Base-by-base conservation (phyloP, 129 eudicot genomes). In the Dittrichia graveolens region DNA sequence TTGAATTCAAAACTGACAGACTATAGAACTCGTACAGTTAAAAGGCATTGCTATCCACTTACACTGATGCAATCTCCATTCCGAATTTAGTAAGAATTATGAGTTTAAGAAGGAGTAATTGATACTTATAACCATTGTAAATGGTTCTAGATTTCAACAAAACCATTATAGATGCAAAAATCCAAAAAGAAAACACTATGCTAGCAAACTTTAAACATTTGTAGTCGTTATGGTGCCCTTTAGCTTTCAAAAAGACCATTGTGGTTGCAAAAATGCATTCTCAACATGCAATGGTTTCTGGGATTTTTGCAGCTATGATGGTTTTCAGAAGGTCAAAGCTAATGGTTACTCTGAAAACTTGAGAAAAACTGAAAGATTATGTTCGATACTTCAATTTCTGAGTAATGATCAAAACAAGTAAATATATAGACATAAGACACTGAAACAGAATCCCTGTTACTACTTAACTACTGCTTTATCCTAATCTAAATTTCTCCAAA, bases 101-200 rank as follows among this genome's bases (percentile, higher is more conserved):
- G 24, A 60, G 45, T 12, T 37, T 60, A 15, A 60, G 42, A 60
- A 24, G 5, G 39, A 56, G 7, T 14, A 61, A 37, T 11, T 15
- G 35, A n/a, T 35, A 24, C 9, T 63, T 41, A 62, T 43, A 62
- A 62, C n/a, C 68, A 62, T 62, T 62, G 35, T 62, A n/a, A n/a
- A n/a, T n/a, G n/a, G n/a, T n/a, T n/a, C n/a, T n/a, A 62, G 34
- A 3, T 54, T 18, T 6, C 48, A 44, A 44, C 7, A 44, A 44
- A 6, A 44, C 48, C 48, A 16, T 14, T 53, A 7, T 53, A 53
- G 58, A 14, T n/a, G 58, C 58, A n/a, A n/a, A 13, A 13, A 53
- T 52, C 58, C 6, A 7, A 6, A 15, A 43, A 43, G 47, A 14
- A 54, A 4, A 54, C 35, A 54, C 19, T 54, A 54, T 16, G 31